Evolutionary conservation across 345 rosid genomes (phyloP).

Genomic region (Eucalyptus cloeziana): DNA sequence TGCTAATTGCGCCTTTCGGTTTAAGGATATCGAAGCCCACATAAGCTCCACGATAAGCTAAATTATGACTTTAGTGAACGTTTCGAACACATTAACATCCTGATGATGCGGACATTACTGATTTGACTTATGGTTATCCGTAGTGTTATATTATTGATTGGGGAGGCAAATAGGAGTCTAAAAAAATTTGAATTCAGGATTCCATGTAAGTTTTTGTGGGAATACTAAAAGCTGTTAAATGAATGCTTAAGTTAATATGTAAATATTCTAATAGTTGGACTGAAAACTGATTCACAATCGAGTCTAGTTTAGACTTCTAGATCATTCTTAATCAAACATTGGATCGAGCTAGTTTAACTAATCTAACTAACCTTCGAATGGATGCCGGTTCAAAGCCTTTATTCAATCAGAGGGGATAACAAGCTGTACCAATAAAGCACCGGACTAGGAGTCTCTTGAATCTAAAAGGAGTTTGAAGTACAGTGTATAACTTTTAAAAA

Average conservation of each 20-base stretch:
- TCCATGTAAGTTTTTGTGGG: background rate
- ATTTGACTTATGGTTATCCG: fast-evolving
- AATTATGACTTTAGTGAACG: background rate
- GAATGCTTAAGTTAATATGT: background rate
- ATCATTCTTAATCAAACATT: background rate
- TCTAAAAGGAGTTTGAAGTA: background rate
- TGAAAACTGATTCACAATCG: background rate
- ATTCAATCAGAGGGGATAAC: background rate
- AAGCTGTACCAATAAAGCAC: background rate
- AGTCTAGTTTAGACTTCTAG: background rate
- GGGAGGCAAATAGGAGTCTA: fast-evolving
- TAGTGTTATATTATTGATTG: background rate
- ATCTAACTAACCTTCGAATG: background rate
- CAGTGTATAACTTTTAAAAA: background rate
- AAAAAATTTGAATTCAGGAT: too few relatives aligned
- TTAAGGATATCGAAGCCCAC: background rate
- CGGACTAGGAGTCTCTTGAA: background rate
- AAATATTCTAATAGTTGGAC: background rate
- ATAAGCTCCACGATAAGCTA: background rate
- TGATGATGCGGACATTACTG: fast-evolving
- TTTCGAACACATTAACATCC: background rate
- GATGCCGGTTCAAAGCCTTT: background rate
- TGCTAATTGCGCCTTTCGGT: background rate
- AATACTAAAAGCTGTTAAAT: fast-evolving
- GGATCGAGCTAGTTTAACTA: background rate